Base-by-base conservation (phyloP, 2,329 filamentous ascomycete genomes). In the Fusarium nurragi region DNA sequence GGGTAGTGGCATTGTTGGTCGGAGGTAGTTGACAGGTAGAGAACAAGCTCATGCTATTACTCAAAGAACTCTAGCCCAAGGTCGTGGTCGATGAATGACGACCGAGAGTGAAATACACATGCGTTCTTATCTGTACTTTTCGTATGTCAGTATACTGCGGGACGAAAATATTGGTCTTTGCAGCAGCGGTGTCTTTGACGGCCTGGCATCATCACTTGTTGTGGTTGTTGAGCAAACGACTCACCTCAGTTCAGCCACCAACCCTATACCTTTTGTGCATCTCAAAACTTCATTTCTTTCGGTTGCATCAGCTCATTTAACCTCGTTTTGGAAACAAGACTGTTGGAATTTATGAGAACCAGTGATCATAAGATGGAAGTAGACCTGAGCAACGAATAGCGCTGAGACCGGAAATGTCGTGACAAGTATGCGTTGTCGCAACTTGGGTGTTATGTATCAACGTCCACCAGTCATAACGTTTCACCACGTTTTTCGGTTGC, bases 41-140 rank as follows among this genome's bases (percentile, higher is more conserved):
- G 34, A 52, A 21, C 18, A 61, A 56, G 58, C 57, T 61, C 58
- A 61, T 61, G 58, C 43, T 61, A 19, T 55, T 14, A 30, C 18
- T 19, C 12, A 4, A 36, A 7, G 5, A 22, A 18, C 19, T 22
- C 14, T 25, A 5, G 16, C 10, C n/a, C n/a, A 26, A 11, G 12
- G 12, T 4, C 6, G 38, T 56, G 56, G 23, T 30, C 9, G 13
- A 18, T 28, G 14, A 12, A 8, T 1, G 4, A 9, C 7, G 5
- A n/a, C n/a, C 30, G 32, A 0, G 21, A 36, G 19, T 6, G 4
- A 8, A 3, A 5, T 6, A 3, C 13, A 1, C 1, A 30, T 16
- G 1, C 8, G 4, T 4, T n/a, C n/a, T n/a, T 3, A 5, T 4
- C 30, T 37, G 3, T 23, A 16, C 14, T 4, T 30, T 5, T 5